Evolutionary conservation across 305 asterid species (phyloP), one percentile per base, ranked within the genome.

Genomic region (Fraxinus baroniana): DNA sequence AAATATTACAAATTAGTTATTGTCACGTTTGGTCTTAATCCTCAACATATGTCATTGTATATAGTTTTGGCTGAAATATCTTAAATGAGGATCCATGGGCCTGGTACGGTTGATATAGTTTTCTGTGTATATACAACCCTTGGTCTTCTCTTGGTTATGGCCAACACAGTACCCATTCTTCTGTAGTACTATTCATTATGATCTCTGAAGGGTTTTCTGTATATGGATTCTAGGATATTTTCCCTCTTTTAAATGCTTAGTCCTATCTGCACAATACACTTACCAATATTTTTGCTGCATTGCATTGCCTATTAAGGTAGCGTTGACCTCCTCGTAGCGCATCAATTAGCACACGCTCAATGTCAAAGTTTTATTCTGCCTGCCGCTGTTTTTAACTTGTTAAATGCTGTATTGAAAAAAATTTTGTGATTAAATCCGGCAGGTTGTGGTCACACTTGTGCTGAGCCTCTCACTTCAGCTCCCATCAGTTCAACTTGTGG

Each of bases 361-460:
- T 76, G 20, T 52, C 79, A 75, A 62, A 39, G 46, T 17, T 18
- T 41, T 8, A 7, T 26, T 82, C 79, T 22, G 60, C 60, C 36
- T 80, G n/a, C 39, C 33, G 7, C 28, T 55, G 52, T 26, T 72
- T 22, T 68, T 36, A 39, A 66, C 74, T 72, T 9, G 24, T n/a
- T 60, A 49, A 77, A 80, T 75, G 49, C 71, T 36, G 52, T 79
- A 44, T 41, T 7, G 22, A 78, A 44, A 77, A 30, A 52, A 37
- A 35, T 76, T 81, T 78, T 62, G 75, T 79, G 37, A 52, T 66
- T 74, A 72, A 72, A 79, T 84, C 49, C 86, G 79, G 78, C 93
- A 97, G 99, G 94, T 83, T 97, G 99, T 81, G 94, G 90, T 84
- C 97, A 93, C 88, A 88, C 87, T 82, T 97, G 99, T 85, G 83